phyloP scores from a whole-genome alignment of 345 rosid genomes.

The Eucalyptus victrix region DNA sequence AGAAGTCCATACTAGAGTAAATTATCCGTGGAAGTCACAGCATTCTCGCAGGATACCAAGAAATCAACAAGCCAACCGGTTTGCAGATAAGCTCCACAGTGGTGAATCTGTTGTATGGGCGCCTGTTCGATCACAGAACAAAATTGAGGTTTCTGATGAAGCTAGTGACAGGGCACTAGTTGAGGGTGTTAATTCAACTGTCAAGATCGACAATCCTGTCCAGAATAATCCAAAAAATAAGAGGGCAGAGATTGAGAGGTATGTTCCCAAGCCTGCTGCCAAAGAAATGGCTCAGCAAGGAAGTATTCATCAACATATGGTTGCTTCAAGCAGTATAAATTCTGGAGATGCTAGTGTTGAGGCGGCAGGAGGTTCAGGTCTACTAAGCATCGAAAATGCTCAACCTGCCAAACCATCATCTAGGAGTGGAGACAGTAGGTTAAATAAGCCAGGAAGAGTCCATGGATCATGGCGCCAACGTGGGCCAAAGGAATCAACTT shows the following conservation, averaged over 20 bases:
- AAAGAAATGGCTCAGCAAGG: conserved; percentile 82
- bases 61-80: conserved; percentile 34
- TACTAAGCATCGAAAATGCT: conserved; percentile 12
- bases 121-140: conserved; percentile 58
- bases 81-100: conserved; percentile 38
- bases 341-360: conserved; percentile 8
- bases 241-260: conserved; percentile 90
- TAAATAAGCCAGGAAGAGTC: conserved; percentile 43
- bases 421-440: conserved; percentile 45
- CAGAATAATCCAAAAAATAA: conserved; percentile 55
- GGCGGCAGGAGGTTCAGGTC: conserved; percentile 17
- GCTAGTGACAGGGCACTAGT: conserved; percentile 17
- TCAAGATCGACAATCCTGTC: conserved; percentile 39
- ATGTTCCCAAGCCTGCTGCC: conserved; percentile 75
- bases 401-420: conserved; percentile 18
- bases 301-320: conserved; percentile 20
- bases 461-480: conserved; percentile 71
- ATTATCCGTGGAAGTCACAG: conserved; percentile 59
- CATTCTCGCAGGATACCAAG: conserved; percentile 45
- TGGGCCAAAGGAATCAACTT: conserved; percentile 24
- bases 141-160: conserved; percentile 41
- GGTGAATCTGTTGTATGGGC: conserved; percentile 78
- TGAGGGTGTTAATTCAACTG: conserved; percentile 22
- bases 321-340: conserved; percentile 18
- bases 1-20: conserved; percentile 33